Base-by-base conservation (phyloP, 345 rosid genomes). In the Hibiscus tridactylites region DNA sequence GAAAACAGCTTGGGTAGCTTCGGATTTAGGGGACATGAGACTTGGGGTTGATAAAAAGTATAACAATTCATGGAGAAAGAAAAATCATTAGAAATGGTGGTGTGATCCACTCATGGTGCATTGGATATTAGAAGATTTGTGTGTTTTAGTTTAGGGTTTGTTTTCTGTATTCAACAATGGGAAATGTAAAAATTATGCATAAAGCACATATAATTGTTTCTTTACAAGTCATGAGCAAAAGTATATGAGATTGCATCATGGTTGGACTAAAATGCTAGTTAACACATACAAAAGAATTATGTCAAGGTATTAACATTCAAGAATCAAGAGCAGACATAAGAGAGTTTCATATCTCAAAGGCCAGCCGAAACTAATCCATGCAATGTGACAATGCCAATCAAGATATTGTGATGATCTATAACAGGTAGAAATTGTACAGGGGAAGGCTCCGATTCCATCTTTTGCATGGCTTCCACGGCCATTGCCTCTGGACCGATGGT, bases 391-490 rank as follows among this genome's bases (percentile, higher is more conserved):
- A 96, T 89, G 71, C 98, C 99, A 26, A 92, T 92, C 88, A 92
- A 73, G 15, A 81, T 70, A 64, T 88, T 90, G 50, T 84, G 84
- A 26, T 82, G 80, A 74, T 81, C 60, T 16, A 92, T 79, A 74
- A 92, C 98, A 0, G 99, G 98, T 73, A 95, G 81, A 79, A 95
- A 95, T 65, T 95, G 99, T 6, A 92, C 98, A 12, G 99, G 96
- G 9, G 96, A 92, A 8, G 99, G 99, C 10, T 98, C 98, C 0
- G 98, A 88, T 70, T 95, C 99, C 99, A 95, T 95, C 77, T 87
- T 90, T 86, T 85, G 82, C 99, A 92, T 92, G 35, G 97, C 99
- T 77, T 90, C 98, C 82, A 89, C 97, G 4, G 98, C 99, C 99
- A 90, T 95, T n/a, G 97, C 87, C 49, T 95, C 96, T 12, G 94